These are phyloP conservation scores for Acanthamoeba sp. DNA, from an alignment of 208 protist genomes.

Conservation along the genomic window DNA sequence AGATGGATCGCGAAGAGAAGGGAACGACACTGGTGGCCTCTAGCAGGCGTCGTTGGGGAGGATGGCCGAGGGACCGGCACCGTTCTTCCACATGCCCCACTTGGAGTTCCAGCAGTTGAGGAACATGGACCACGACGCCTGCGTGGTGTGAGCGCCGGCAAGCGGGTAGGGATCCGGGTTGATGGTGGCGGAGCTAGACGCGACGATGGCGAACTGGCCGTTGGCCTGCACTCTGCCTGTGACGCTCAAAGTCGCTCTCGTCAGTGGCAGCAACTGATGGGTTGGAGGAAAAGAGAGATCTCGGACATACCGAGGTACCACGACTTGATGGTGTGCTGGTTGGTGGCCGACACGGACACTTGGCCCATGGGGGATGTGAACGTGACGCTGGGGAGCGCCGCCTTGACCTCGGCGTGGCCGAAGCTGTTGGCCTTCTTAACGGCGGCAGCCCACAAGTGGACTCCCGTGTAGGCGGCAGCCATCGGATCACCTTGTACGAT, in stretches of 20 bases:
- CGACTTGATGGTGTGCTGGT: constrained; percentile 66
- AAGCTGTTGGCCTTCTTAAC: constrained; percentile 55
- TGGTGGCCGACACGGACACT: neutral
- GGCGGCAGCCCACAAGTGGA: constrained; percentile 21
- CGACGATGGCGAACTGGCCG: constrained; percentile 26
- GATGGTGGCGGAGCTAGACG: neutral
- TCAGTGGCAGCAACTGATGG: neutral
- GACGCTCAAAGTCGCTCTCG: too few species aligned
- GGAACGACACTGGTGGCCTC: too few species aligned
- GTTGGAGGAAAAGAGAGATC: neutral
- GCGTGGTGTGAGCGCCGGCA: neutral
- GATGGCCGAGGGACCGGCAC: neutral
- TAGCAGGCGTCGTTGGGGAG: constrained; percentile 53
- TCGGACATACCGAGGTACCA: constrained; percentile 41
- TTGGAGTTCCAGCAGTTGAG: constrained; percentile 45
- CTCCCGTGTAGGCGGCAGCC: constrained; percentile 46
- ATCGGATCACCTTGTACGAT: constrained; percentile 63
- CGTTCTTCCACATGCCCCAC: constrained; percentile 59
- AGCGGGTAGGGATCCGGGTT: constrained; percentile 56
- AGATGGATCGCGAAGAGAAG: too few species aligned
- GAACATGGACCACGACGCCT: neutral
- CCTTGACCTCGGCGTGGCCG: neutral
- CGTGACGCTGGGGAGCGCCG: neutral
- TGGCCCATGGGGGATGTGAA: neutral
- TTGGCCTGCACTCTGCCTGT: neutral